A percentile compares a stretch with the other conserved stretches of the same genome.
These are phyloP conservation scores for Suillus weaverae DNA, from an alignment of 768 basidiomycete species.

Conservation along the genomic window DNA sequence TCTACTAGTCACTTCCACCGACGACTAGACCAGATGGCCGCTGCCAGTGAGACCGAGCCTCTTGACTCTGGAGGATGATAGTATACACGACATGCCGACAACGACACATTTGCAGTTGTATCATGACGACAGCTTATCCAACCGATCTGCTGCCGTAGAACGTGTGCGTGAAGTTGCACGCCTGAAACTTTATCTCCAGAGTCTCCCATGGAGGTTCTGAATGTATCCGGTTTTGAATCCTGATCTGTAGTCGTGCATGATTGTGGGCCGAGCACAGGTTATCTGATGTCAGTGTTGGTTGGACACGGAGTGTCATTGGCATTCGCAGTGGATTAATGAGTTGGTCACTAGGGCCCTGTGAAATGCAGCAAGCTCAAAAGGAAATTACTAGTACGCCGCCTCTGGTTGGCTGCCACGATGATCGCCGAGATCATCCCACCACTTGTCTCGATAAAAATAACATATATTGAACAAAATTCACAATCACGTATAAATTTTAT, in stretches of 20 bases:
- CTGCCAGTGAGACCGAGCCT: neutral
- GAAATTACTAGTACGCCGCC: neutral
- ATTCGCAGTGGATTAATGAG: neutral
- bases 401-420: neutral
- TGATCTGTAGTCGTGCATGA: no score
- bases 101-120: neutral
- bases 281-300: neutral
- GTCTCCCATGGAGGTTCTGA: neutral
- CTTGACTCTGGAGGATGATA: neutral
- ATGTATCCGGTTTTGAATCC: neutral
- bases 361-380: neutral
- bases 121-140: neutral
- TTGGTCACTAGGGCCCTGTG: neutral
- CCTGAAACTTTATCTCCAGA: neutral
- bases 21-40: neutral
- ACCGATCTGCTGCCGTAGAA: neutral
- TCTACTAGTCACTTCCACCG: neutral
- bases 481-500: neutral
- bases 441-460: constrained; percentile 4
- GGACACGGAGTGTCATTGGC: neutral
- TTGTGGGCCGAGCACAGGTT: no score
- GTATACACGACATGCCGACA: neutral
- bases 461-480: neutral
- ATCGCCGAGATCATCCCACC: neutral
- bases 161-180: neutral